Conservation (phyloP, 768 basidiomycete genomes). For the Rubroboletus satanas region DNA sequence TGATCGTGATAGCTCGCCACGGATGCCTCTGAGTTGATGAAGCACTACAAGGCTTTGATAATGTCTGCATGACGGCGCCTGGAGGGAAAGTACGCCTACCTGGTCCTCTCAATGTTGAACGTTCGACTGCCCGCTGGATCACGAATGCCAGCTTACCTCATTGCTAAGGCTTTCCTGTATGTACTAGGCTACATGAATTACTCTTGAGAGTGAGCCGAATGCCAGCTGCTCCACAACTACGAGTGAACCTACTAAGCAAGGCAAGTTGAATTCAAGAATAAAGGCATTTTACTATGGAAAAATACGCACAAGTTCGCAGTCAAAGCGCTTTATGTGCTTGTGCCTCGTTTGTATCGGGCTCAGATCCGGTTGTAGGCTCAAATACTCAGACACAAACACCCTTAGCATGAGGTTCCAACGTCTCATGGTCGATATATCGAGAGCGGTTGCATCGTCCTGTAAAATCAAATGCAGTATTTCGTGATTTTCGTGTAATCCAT, state of each 20-base stretch:
- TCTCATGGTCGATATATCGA: slow-evolving; percentile 81
- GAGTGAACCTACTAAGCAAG: slow-evolving; percentile 18
- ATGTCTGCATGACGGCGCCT: slow-evolving; percentile 16
- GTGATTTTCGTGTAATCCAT: not conserved
- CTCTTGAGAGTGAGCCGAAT: not conserved
- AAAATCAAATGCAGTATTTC: slow-evolving; percentile 5
- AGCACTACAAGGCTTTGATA: slow-evolving; percentile 39
- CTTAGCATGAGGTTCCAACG: slow-evolving; percentile 88
- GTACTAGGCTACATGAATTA: not conserved
- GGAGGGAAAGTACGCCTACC: slow-evolving; percentile 5
- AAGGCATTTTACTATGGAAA: not conserved
- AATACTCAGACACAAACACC: slow-evolving; percentile 87
- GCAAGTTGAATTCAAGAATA: not conserved
- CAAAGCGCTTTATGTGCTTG: slow-evolving; percentile 34
- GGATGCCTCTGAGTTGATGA: slow-evolving; percentile 39
- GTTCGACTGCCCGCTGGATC: not conserved
- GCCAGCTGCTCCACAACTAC: not conserved
- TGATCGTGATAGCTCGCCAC: slow-evolving; percentile 38
- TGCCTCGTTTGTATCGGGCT: slow-evolving; percentile 26
- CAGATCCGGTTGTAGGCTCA: slow-evolving; percentile 58
- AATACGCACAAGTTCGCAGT: slow-evolving; percentile 46
- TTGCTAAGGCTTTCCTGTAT: not conserved
- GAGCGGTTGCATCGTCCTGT: slow-evolving; percentile 85
- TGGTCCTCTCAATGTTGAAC: not conserved
- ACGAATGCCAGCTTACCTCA: not conserved